phyloP scores from a whole-genome alignment of 1,284 basidiomycete genomes.

The Cutaneotrichosporon cutaneum region DNA sequence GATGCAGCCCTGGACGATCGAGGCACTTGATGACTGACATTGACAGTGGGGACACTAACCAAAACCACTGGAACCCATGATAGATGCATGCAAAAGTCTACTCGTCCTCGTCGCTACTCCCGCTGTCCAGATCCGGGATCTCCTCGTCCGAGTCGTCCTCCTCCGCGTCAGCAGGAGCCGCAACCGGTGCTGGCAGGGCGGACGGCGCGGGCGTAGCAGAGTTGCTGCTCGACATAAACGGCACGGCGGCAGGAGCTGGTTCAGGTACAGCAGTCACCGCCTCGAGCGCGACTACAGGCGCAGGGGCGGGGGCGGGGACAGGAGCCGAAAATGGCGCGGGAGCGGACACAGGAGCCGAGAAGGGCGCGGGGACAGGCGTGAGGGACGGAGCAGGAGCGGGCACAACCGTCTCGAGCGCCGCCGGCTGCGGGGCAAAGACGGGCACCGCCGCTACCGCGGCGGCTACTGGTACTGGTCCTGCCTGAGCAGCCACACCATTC shows the following conservation, averaged over 20 bases:
- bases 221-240: background rate
- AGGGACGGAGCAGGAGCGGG: background rate
- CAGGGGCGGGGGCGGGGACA: conserved; percentile 4
- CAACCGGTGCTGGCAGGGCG: background rate
- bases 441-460: background rate
- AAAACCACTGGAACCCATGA: background rate
- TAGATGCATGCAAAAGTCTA: conserved; percentile 4
- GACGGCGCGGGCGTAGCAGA: background rate
- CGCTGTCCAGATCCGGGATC: conserved; percentile 56
- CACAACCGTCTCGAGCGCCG: background rate
- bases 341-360: background rate
- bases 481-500: conserved; percentile 1
- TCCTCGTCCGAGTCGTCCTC: conserved; percentile 54
- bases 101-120: conserved; percentile 39
- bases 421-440: background rate
- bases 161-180: background rate
- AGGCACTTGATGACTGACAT: background rate
- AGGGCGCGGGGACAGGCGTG: too few species aligned
- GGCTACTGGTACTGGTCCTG: background rate
- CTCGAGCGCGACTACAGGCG: background rate
- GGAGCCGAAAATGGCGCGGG: background rate
- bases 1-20: background rate
- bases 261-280: background rate
- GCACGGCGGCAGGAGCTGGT: background rate
- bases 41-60: background rate